Conservation (phyloP, 805 yeast species). For the Scheffersomyces ergatensis region DNA sequence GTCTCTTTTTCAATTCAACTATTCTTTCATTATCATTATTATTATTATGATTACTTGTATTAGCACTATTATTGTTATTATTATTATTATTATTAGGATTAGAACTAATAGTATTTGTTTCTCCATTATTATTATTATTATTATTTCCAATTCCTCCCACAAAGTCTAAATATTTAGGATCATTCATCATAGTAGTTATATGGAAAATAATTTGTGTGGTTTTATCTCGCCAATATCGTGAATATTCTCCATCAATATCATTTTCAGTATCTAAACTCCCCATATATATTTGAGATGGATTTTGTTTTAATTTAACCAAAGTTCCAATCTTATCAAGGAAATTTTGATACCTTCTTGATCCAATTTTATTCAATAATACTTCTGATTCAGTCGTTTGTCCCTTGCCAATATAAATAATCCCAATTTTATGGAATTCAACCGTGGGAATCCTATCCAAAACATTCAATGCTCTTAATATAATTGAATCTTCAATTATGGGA, state of each 20-base stretch:
- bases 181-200: conserved; percentile 80
- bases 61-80: no score
- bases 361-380: conserved; percentile 60
- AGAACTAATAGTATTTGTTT: not conserved
- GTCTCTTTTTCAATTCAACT: conserved; percentile 66
- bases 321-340: conserved; percentile 62
- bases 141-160: conserved; percentile 34
- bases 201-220: conserved; percentile 73
- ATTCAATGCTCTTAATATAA: conserved; percentile 48
- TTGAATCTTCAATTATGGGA: conserved; percentile 48
- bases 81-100: no score
- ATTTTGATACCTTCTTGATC: conserved; percentile 59
- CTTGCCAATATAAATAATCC: conserved; percentile 71
- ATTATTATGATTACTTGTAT: conserved; percentile 28
- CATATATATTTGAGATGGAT: conserved; percentile 46
- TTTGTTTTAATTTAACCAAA: conserved; percentile 52
- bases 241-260: conserved; percentile 73
- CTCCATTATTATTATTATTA: conserved; percentile 28
- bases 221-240: conserved; percentile 70
- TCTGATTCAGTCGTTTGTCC: conserved; percentile 63
- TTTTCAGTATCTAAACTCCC: conserved; percentile 79
- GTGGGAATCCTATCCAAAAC: conserved; percentile 75
- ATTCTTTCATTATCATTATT: conserved; percentile 10
- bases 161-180: conserved; percentile 15
- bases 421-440: conserved; percentile 75